These are phyloP conservation scores for Sclerotinia glacialis DNA, from an alignment of 2,329 filamentous ascomycete species.

Conservation along the genomic window DNA sequence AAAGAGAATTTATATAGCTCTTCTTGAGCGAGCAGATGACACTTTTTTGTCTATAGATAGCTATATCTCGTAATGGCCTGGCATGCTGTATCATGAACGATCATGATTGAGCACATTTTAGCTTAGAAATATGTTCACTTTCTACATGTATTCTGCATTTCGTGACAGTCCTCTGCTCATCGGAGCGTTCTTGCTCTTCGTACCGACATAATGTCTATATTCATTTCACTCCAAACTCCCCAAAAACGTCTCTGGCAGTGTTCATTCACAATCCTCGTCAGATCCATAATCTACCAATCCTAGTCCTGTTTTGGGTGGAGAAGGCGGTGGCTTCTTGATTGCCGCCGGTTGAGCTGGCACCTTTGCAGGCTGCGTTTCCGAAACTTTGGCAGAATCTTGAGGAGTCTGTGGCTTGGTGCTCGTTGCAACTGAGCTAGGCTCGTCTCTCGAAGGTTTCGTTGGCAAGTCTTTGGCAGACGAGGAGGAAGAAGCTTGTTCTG, in stretches of 20 bases:
- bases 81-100: background rate
- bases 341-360: constrained; percentile 5
- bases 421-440: constrained; percentile 10
- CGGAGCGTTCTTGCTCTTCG: background rate
- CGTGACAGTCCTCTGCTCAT: background rate
- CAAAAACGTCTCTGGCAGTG: background rate
- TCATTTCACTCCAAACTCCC: background rate
- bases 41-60: constrained; percentile 16
- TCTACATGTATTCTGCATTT: background rate
- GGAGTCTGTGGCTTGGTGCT: background rate
- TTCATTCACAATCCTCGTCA: constrained; percentile 46
- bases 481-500: constrained; percentile 21
- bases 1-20: constrained; percentile 7
- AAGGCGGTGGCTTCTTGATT: constrained; percentile 21
- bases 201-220: background rate
- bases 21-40: background rate
- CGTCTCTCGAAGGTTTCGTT: constrained; percentile 11
- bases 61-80: constrained; percentile 2
- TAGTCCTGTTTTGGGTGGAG: constrained; percentile 36
- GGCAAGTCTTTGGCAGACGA: constrained; percentile 8
- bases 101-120: background rate
- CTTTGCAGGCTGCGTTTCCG: background rate
- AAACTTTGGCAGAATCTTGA: background rate
- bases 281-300: constrained; percentile 57
- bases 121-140: background rate